Conservation (phyloP, 2,329 filamentous ascomycete genomes). For the Sporothrix brasiliensis region DNA sequence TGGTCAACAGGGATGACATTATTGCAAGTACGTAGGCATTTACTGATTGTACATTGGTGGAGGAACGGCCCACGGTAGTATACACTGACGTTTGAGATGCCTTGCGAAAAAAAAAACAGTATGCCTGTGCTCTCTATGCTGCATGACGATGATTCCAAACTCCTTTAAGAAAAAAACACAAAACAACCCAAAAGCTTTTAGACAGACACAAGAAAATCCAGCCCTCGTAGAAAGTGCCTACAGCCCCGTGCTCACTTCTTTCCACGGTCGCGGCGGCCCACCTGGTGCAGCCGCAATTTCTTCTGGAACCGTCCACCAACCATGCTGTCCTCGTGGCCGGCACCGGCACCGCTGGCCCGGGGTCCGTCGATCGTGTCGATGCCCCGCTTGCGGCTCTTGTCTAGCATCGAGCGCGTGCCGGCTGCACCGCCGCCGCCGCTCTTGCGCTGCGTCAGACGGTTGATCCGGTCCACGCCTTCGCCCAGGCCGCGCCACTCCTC, state of each 20-base stretch:
- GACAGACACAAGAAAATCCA: not conserved
- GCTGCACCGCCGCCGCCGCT: slow-evolving; percentile 54
- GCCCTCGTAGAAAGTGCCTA: not conserved
- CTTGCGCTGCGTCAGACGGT: slow-evolving; percentile 75
- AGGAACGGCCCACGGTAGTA: not conserved
- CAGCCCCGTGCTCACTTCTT: slow-evolving; percentile 40
- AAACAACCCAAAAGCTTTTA: slow-evolving; percentile 1
- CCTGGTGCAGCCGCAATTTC: slow-evolving; percentile 61
- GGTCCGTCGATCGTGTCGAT: slow-evolving; percentile 70
- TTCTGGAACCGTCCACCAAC: slow-evolving; percentile 76
- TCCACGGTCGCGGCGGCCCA: slow-evolving; percentile 50
- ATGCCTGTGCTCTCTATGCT: slow-evolving; percentile 24
- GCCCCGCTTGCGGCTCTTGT: slow-evolving; percentile 83
- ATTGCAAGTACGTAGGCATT: too few relatives aligned
- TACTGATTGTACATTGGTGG: too few relatives aligned
- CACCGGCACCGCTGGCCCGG: slow-evolving; percentile 58
- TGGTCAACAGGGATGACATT: not conserved
- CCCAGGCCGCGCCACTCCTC: slow-evolving; percentile 91
- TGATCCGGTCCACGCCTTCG: slow-evolving; percentile 83
- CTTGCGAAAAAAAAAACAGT: slow-evolving; percentile 4
- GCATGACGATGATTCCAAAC: slow-evolving; percentile 13
- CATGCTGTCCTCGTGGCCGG: slow-evolving; percentile 21
- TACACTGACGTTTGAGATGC: not conserved
- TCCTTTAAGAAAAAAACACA: not conserved
- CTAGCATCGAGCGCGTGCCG: slow-evolving; percentile 64